phyloP scores from a whole-genome alignment of 2,329 filamentous ascomycete genomes.

The Polychaeton citri region DNA sequence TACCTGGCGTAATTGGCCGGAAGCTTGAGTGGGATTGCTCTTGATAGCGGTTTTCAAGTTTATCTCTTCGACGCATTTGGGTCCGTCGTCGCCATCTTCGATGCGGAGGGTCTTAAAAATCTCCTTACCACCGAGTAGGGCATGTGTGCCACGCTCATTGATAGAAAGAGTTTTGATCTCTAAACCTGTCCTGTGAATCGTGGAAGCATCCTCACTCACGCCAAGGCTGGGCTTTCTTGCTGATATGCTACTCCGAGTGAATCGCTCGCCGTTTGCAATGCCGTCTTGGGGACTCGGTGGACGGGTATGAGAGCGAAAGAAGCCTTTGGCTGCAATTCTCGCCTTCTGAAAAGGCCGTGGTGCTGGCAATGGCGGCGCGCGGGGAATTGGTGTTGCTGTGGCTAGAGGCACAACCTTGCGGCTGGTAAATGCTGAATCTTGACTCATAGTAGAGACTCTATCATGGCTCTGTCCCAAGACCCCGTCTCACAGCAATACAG shows the following conservation, averaged over 20 bases:
- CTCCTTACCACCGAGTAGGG: constrained; percentile 50
- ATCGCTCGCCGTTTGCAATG: constrained; percentile 8
- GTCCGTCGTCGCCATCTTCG: constrained; percentile 29
- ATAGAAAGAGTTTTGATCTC: constrained; percentile 51
- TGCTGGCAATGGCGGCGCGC: constrained; percentile 11
- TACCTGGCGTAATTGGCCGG: constrained; percentile 29
- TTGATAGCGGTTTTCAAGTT: constrained; percentile 50
- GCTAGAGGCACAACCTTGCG: background rate
- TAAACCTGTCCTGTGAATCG: constrained; percentile 50
- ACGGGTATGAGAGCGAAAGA: constrained; percentile 16
- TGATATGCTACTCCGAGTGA: constrained; percentile 8
- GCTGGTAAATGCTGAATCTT: background rate
- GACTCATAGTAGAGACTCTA: background rate
- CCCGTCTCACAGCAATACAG: background rate
- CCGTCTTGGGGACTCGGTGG: constrained; percentile 13
- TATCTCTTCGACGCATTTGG: constrained; percentile 45
- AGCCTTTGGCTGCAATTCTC: constrained; percentile 17
- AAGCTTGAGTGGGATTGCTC: constrained; percentile 41
- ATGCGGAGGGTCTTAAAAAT: constrained; percentile 53
- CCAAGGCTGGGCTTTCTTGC: constrained; percentile 13
- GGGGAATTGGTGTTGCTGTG: constrained; percentile 2
- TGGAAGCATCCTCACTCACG: constrained; percentile 35
- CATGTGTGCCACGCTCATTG: constrained; percentile 49
- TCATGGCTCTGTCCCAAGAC: background rate
- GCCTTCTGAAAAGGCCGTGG: constrained; percentile 17